phyloP scores from a whole-genome alignment of 2,329 filamentous ascomycete genomes.

The Pseudopithomyces chartarum region DNA sequence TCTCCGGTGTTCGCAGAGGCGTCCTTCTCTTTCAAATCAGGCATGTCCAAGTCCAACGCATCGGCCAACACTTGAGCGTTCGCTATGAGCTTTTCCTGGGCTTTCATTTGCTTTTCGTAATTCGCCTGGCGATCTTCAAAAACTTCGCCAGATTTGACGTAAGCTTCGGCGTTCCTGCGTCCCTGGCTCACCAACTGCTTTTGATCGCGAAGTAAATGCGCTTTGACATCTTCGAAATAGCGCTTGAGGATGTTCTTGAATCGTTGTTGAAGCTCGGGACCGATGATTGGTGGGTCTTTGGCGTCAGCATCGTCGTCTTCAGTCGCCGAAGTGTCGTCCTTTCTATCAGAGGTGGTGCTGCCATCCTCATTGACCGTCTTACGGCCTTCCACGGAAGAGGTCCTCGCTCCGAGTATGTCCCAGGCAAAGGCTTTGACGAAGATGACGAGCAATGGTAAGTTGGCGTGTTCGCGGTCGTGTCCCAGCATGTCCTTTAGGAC shows the following conservation, averaged over 20 bases:
- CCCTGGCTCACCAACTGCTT: slow-evolving; percentile 85
- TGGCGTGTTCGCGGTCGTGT: slow-evolving; percentile 89
- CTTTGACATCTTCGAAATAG: slow-evolving; percentile 93
- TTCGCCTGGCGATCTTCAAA: slow-evolving; percentile 97
- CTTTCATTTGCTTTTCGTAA: slow-evolving; percentile 91
- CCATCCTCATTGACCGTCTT: slow-evolving; percentile 85
- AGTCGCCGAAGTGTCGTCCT: slow-evolving; percentile 56
- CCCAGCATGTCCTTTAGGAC: slow-evolving; percentile 96
- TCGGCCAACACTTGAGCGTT: slow-evolving; percentile 94
- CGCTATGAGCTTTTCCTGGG: slow-evolving; percentile 84
- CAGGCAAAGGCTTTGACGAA: slow-evolving; percentile 97
- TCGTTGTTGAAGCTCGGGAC: slow-evolving; percentile 77
- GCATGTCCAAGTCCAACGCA: slow-evolving; percentile 88
- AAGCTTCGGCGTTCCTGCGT: slow-evolving; percentile 94
- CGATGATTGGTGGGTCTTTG: slow-evolving; percentile 74
- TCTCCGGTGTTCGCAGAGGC: slow-evolving; percentile 68
- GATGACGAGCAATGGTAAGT: slow-evolving; percentile 86
- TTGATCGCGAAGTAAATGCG: slow-evolving; percentile 87
- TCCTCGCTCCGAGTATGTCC: slow-evolving; percentile 86
- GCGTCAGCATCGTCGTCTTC: slow-evolving; percentile 58
- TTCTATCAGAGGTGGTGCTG: slow-evolving; percentile 61
- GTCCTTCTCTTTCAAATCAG: slow-evolving; percentile 84
- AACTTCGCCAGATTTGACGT: slow-evolving; percentile 97
- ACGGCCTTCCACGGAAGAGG: slow-evolving; percentile 73
- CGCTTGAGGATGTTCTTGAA: slow-evolving; percentile 84